Percentiles rank a stretch among this genome's conserved stretches.
Conservation (phyloP, 257 asterid genomes). For the Capsicum chinense region DNA sequence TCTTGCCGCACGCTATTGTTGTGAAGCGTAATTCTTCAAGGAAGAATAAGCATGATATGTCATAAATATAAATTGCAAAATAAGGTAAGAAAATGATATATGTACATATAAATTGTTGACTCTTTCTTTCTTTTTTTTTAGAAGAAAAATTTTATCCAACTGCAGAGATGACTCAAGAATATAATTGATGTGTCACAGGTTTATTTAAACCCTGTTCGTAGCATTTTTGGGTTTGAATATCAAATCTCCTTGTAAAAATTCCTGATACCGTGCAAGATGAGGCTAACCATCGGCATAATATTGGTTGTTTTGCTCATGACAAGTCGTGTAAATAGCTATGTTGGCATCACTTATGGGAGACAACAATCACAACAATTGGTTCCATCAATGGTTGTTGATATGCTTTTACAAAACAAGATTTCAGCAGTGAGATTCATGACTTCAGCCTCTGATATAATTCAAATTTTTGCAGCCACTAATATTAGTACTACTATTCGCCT, state of each 20-base stretch:
- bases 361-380: slow-evolving; percentile 20
- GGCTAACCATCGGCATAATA: neutral
- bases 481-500: neutral
- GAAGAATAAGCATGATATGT: too few species aligned
- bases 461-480: neutral
- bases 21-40: too few species aligned
- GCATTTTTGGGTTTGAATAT: neutral
- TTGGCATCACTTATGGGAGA: slow-evolving; percentile 48
- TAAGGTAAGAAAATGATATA: too few species aligned
- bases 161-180: neutral
- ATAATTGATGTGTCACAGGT: too few species aligned
- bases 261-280: neutral
- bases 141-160: neutral
- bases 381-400: slow-evolving; percentile 26
- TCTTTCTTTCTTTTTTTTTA: too few species aligned
- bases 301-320: neutral
- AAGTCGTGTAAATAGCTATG: slow-evolving; percentile 19
- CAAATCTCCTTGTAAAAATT: neutral
- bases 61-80: too few species aligned
- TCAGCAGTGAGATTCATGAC: slow-evolving; percentile 32
- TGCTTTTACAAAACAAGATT: slow-evolving; percentile 23
- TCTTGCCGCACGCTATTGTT: too few species aligned
- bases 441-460: neutral
- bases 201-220: too few species aligned
- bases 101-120: too few species aligned